Conservation (phyloP, 2,329 filamentous ascomycete genomes). For the Botrytis aclada region DNA sequence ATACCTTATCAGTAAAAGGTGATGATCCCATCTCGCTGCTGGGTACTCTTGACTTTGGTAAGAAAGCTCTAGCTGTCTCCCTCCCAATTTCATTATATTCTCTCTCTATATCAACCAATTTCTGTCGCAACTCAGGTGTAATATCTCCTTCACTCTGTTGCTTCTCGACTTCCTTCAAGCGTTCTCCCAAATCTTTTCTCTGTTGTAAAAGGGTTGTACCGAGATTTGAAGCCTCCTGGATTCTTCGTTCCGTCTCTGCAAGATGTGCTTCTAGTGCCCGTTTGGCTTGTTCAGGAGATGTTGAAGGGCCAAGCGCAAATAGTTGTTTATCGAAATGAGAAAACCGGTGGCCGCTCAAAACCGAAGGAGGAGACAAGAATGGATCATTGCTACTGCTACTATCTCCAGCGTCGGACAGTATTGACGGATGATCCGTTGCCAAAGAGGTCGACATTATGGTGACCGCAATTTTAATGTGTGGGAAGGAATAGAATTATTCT, state of each 20-base stretch:
- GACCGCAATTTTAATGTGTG: constrained; percentile 18
- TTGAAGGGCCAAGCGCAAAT: constrained; percentile 70
- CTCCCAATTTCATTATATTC: constrained; percentile 93
- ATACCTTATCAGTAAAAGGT: constrained; percentile 48
- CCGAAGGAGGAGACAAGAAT: constrained; percentile 51
- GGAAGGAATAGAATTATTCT: neutral
- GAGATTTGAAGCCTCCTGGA: constrained; percentile 86
- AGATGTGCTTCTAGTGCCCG: constrained; percentile 88
- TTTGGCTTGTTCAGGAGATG: constrained; percentile 83
- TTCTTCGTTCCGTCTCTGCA: constrained; percentile 83
- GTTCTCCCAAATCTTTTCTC: constrained; percentile 76
- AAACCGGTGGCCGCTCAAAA: constrained; percentile 71
- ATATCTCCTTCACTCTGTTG: constrained; percentile 74
- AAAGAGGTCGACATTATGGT: constrained; percentile 39
- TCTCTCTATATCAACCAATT: constrained; percentile 81
- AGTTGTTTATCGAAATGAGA: constrained; percentile 79
- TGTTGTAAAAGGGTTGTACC: constrained; percentile 86
- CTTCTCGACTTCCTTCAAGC: constrained; percentile 79
- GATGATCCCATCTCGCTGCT: constrained; percentile 58
- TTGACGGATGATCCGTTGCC: constrained; percentile 30
- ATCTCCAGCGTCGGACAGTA: constrained; percentile 27
- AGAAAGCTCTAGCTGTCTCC: constrained; percentile 83
- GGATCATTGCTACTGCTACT: constrained; percentile 42
- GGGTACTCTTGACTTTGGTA: constrained; percentile 78
- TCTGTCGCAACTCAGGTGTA: constrained; percentile 75